A percentile compares a stretch with the other conserved stretches of the same genome.
These are phyloP conservation scores for Colletotrichum limetticola DNA, from an alignment of 2,329 filamentous ascomycete genomes.

Conservation along the genomic window DNA sequence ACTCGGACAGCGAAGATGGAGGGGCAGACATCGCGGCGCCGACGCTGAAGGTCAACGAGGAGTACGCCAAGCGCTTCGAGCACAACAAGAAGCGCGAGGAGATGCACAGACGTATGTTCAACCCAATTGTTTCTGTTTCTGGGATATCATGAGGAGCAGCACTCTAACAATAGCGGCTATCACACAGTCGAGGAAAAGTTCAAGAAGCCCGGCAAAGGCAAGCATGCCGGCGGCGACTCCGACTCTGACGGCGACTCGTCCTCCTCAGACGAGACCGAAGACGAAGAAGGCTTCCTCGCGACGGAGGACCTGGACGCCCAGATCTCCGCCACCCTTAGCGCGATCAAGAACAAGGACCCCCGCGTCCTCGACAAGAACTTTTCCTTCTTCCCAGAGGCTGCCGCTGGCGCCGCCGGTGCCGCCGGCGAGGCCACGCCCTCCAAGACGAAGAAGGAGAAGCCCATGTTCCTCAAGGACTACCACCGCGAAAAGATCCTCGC, in stretches of 20 bases:
- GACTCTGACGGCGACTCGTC: slow-evolving; percentile 68
- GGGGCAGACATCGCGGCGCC: slow-evolving; percentile 46
- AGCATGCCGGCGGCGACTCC: slow-evolving; percentile 55
- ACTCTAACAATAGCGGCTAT: not conserved
- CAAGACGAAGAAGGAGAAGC: slow-evolving; percentile 76
- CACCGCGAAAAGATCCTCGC: slow-evolving; percentile 89
- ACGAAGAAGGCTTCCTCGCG: slow-evolving; percentile 88
- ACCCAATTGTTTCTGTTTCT: not conserved
- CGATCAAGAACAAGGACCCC: slow-evolving; percentile 91
- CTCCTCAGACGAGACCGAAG: slow-evolving; percentile 84
- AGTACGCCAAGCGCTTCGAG: slow-evolving; percentile 90
- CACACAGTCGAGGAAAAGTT: slow-evolving; percentile 89
- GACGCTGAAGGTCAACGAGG: slow-evolving; percentile 85
- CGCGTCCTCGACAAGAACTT: slow-evolving; percentile 84
- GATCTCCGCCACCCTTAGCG: slow-evolving; percentile 86
- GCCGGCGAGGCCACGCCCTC: slow-evolving; percentile 42
- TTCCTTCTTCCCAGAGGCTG: slow-evolving; percentile 75
- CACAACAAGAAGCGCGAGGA: slow-evolving; percentile 98
- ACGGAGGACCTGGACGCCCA: slow-evolving; percentile 88
- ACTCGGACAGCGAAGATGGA: slow-evolving; percentile 59
- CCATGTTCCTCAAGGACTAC: slow-evolving; percentile 88
- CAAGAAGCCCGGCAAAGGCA: slow-evolving; percentile 57
- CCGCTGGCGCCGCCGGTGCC: slow-evolving; percentile 38
- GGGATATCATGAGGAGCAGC: too few relatives aligned
- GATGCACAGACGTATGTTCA: slow-evolving; percentile 70